These are phyloP conservation scores for Lactarius sp. DNA, from an alignment of 768 basidiomycete species.

Conservation along the genomic window DNA sequence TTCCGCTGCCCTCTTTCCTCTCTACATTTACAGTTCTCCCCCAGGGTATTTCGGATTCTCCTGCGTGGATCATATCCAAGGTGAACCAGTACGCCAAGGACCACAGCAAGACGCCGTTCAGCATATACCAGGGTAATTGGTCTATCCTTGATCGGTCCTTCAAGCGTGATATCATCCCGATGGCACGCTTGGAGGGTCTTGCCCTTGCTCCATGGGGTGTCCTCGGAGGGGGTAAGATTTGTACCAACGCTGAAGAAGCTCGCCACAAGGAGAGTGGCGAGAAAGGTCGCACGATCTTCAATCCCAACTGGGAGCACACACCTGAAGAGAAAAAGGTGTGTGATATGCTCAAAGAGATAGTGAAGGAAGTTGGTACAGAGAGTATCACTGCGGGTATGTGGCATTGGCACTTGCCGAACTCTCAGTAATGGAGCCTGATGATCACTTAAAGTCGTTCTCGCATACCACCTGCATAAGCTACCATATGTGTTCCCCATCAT, in stretches of 20 bases:
- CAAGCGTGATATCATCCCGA: conserved; percentile 39
- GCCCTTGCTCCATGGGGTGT: conserved; percentile 42
- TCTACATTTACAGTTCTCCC: too few species aligned
- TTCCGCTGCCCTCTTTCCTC: too few species aligned
- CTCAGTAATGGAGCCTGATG: neutral
- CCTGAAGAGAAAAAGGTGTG: conserved; percentile 34
- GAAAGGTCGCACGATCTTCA: conserved; percentile 32
- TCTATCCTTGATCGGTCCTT: conserved; percentile 35
- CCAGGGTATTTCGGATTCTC: conserved; percentile 26
- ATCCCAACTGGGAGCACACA: conserved; percentile 33
- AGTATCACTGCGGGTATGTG: conserved; percentile 27
- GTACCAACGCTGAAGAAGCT: conserved; percentile 37
- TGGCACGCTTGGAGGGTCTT: conserved; percentile 34
- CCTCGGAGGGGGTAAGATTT: conserved; percentile 38
- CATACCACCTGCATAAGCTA: conserved; percentile 46
- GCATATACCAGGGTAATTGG: conserved; percentile 37
- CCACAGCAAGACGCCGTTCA: conserved; percentile 36
- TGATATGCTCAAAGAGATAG: conserved; percentile 37
- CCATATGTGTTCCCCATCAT: conserved; percentile 45
- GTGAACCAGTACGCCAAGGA: conserved; percentile 39
- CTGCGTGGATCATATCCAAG: conserved; percentile 37
- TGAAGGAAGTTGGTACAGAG: conserved; percentile 35
- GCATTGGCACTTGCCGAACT: too few species aligned
- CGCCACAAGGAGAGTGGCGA: conserved; percentile 31
- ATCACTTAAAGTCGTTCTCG: conserved; percentile 37